Base-by-base conservation (phyloP, 352 stramenopile genomes). In the Globisporangium okanoganense region DNA sequence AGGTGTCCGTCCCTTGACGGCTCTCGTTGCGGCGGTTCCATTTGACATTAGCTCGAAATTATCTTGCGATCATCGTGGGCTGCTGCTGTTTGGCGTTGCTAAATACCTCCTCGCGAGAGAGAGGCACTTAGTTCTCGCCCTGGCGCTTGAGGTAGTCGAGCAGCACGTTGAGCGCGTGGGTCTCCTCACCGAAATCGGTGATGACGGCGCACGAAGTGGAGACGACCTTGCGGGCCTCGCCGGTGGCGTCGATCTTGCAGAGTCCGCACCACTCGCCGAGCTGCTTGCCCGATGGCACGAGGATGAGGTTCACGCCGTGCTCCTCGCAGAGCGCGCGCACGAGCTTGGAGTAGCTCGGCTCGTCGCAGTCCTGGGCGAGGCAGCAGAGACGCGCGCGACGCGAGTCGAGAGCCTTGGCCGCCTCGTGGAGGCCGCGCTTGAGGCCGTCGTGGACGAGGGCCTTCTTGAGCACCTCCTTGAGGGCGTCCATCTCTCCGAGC, bases 111-210 rank as follows among this genome's bases (percentile, higher is more conserved):
- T 33, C 53, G 60, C 51, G 38, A 16, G 49, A 61, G 13, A 27
- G 58, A 40, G 29, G 40, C 24, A 63, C 71, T 88, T 92, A 95
- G 80, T 92, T 93, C 71, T 94, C 87, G 67, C 85, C 85, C 75
- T 93, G 87, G 69, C 85, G 98, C 89, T 99, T 98, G 66, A 99
- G 91, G 88, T 99, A 99, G 75, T 99, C 95, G 62, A 99, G 85
- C 48, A 99, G 91, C 56, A 99, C 92, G 67, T 97, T 97, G 56
- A 99, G 87, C 52, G 97, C 97, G 77, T 97, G 90, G 44, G 93
- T 98, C 75, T 99, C 97, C 87, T 99, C 97, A 79, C 98, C 98
- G 71, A 99, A 99, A 79, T 99, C 97, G 52, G 97, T 99, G 72
- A 99, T 98, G 67, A 99, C 97, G 62, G 95, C 95, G 77, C 93